Evolutionary conservation across 2,329 filamentous ascomycete genomes (phyloP).

Genomic region (Leptodontidium sp.): DNA sequence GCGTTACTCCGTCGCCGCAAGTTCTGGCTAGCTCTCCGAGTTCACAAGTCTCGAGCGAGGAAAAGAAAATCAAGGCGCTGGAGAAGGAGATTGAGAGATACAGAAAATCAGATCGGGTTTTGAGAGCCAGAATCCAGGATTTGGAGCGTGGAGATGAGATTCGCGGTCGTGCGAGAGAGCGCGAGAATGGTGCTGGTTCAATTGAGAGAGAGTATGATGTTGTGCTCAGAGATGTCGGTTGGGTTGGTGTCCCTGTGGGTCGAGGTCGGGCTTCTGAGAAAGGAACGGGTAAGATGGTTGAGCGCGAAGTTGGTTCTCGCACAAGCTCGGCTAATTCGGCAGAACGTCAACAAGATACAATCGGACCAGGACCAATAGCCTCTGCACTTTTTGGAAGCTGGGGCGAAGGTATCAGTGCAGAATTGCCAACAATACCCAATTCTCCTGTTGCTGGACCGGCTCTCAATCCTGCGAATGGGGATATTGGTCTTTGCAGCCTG

Average conservation of each 20-base stretch:
- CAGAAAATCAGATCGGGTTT: constrained; percentile 31
- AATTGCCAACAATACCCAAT: background rate
- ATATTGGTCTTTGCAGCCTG: constrained; percentile 30
- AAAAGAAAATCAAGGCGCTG: constrained; percentile 26
- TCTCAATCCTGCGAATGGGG: constrained; percentile 1
- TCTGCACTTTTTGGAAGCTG: background rate
- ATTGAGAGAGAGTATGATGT: background rate
- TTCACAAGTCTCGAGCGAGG: background rate
- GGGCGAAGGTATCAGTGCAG: background rate
- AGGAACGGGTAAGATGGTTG: constrained; percentile 1
- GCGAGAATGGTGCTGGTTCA: background rate
- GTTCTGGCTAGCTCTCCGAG: background rate
- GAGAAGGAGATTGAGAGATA: constrained; percentile 36
- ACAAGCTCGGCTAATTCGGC: constrained; percentile 7
- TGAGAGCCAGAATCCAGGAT: constrained; percentile 25
- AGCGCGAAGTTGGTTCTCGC: background rate
- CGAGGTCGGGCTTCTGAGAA: background rate
- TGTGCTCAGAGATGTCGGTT: background rate
- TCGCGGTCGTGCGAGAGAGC: constrained; percentile 6
- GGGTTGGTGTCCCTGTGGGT: background rate
- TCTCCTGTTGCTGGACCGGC: constrained; percentile 8
- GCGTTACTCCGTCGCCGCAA: background rate
- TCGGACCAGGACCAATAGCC: background rate
- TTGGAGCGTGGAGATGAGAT: background rate
- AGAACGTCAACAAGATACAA: constrained; percentile 13